phyloP scores from a whole-genome alignment of 305 asterid genomes.

The Fraxinus ornus region DNA sequence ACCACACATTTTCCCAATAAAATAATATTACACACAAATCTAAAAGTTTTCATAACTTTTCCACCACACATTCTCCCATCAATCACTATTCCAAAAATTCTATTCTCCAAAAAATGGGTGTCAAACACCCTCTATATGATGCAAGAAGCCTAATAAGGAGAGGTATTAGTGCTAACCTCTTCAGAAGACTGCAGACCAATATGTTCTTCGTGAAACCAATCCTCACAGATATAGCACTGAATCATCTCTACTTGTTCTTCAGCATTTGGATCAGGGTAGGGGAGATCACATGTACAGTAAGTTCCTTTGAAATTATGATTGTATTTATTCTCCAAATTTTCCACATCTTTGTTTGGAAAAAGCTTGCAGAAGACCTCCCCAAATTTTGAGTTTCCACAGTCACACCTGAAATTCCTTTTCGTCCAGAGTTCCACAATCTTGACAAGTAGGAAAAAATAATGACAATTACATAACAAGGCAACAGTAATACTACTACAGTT shows the following conservation, averaged over 20 bases:
- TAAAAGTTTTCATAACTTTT: no score
- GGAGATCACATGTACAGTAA: conserved; percentile 91
- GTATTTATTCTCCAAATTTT: conserved; percentile 61
- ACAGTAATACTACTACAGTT: background rate
- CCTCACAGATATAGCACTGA: conserved; percentile 94
- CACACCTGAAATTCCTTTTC: conserved; percentile 90
- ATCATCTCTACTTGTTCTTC: conserved; percentile 94
- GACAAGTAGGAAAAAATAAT: conserved; percentile 14
- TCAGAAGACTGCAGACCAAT: conserved; percentile 63
- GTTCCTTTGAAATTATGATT: conserved; percentile 81
- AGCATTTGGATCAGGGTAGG: conserved; percentile 91
- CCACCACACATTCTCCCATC: no score
- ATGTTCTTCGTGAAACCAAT: conserved; percentile 99
- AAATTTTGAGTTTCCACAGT: conserved; percentile 96
- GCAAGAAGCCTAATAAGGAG: conserved; percentile 11
- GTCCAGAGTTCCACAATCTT: conserved; percentile 96
- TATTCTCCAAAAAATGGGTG: no score
- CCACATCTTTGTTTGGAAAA: conserved; percentile 73
- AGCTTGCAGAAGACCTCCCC: conserved; percentile 92
- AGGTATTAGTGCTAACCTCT: conserved; percentile 49
- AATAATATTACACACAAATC: no score
- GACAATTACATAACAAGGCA: background rate
- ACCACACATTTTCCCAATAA: no score
- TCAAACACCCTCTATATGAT: background rate
- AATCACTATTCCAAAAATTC: no score